Base-by-base conservation (phyloP, 2,329 filamentous ascomycete species). In the Penicillium sp. region DNA sequence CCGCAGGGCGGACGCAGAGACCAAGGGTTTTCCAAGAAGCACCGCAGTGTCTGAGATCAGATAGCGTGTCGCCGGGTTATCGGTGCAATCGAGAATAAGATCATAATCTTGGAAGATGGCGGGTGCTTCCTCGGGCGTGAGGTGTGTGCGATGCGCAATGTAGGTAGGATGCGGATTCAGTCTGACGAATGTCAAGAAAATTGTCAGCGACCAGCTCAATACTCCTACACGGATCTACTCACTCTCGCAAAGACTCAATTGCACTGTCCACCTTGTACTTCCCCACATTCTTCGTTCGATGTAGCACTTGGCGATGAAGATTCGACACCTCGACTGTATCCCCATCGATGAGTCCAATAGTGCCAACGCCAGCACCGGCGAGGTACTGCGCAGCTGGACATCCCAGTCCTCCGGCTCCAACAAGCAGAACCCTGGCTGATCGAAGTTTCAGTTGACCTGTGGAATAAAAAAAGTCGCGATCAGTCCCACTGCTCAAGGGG, bases 361-460 rank as follows among this genome's bases (percentile, higher is more conserved):
- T 89, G 9, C 92, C 91, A 1, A 97, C 82, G 0, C 94, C 94
- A 1, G 94, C 89, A 22, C 91, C 93, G 10, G 91, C 90, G 1
- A 99, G 84, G 69, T 99, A 99, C n/a, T 89, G 84, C 0, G 92
- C 90, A 12, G 94, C 91, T 11, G 94, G 94, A 70, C 91, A 97
- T 11, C 94, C 94, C 12, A 99, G 78, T 0, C 94, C 94, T 6
- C 94, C 94, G 2, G 90, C 87, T 11, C 94, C 94, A 25, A 99
- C 83, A 44, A 99, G 80, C 8, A 97, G 81, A 5, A 97, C 86
- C 19, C 80, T 84, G 1, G 90, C 80, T 1, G 80, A 77, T 66
- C 85, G 88, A 16, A 97, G 78, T 31, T 83, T 81, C 7, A 93
- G 77, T 74, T 97, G 93, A 0, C 90, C 91, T 91, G 53, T 25